A percentile compares a stretch with the other conserved stretches of the same genome.
Evolutionary conservation across 108 stramenopile species (phyloP).

Genomic region (Cyclotella cryptica): DNA sequence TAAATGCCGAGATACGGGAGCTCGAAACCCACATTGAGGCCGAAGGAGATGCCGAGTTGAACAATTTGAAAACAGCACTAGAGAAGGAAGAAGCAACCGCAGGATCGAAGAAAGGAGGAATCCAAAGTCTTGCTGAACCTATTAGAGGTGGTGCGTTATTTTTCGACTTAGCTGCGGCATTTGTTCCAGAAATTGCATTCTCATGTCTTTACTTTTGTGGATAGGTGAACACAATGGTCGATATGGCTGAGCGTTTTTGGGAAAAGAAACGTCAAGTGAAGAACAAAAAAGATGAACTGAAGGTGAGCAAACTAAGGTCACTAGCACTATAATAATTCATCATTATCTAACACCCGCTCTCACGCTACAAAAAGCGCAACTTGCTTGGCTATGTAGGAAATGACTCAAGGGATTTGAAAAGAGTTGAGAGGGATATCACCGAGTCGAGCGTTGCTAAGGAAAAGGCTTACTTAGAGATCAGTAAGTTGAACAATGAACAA

Average conservation of each 20-base stretch:
- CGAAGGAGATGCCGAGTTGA: conserved; percentile 36
- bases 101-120: conserved; percentile 39
- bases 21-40: conserved; percentile 57
- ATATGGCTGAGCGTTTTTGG: conserved; percentile 59
- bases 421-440: conserved; percentile 66
- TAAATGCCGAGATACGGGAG: conserved; percentile 63
- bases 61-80: conserved; percentile 44
- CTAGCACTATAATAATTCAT: not conserved
- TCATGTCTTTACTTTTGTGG: not conserved
- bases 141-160: conserved; percentile 26
- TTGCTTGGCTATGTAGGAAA: conserved; percentile 10
- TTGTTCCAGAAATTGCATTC: not conserved
- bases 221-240: conserved; percentile 43
- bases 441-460: conserved; percentile 63
- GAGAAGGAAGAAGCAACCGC: conserved; percentile 29
- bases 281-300: conserved; percentile 61
- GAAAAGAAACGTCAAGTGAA: conserved; percentile 60
- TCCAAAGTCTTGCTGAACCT: conserved; percentile 60
- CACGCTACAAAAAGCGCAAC: conserved; percentile 1
- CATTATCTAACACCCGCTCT: not conserved
- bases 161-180: not conserved
- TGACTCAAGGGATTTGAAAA: conserved; percentile 64
- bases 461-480: conserved; percentile 59
- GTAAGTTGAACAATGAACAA: conserved; percentile 73
- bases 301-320: conserved; percentile 13